Percentiles rank a stretch among this genome's conserved stretches.
Conservation (phyloP, 2,329 filamentous ascomycete genomes). For the Fusarium falciforme region DNA sequence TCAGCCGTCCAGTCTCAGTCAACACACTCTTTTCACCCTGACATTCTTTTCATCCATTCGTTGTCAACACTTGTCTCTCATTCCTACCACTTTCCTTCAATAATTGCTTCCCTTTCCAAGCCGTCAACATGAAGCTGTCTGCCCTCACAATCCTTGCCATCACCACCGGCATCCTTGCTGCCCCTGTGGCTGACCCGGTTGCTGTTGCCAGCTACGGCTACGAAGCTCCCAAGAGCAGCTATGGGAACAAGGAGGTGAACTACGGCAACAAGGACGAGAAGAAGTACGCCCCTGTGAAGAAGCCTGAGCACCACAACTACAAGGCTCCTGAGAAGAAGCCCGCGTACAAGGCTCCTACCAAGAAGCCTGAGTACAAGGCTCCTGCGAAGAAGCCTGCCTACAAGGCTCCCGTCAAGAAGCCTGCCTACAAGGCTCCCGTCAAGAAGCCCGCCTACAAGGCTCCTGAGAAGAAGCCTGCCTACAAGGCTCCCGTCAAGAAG, state of each 20-base stretch:
- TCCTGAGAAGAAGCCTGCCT: background rate
- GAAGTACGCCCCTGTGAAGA: background rate
- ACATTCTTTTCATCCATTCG: background rate
- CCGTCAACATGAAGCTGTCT: constrained; percentile 29
- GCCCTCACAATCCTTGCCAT: constrained; percentile 31
- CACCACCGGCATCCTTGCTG: constrained; percentile 29
- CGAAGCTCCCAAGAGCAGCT: constrained; percentile 16
- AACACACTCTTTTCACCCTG: background rate
- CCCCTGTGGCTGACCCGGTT: constrained; percentile 23
- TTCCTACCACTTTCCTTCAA: background rate
- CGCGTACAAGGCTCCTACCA: background rate
- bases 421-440: background rate
- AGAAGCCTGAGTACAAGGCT: background rate
- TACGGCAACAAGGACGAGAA: background rate
- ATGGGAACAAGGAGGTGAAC: background rate
- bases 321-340: background rate
- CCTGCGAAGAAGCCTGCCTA: background rate
- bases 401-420: background rate
- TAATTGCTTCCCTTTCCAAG: background rate
- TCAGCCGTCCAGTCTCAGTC: background rate
- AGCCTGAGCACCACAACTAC: background rate
- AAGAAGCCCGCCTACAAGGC: background rate
- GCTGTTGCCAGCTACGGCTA: constrained; percentile 17
- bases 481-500: background rate
- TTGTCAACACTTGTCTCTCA: background rate